Base-by-base conservation (phyloP, 139 green algal species). In the Micromonas commoda region DNA sequence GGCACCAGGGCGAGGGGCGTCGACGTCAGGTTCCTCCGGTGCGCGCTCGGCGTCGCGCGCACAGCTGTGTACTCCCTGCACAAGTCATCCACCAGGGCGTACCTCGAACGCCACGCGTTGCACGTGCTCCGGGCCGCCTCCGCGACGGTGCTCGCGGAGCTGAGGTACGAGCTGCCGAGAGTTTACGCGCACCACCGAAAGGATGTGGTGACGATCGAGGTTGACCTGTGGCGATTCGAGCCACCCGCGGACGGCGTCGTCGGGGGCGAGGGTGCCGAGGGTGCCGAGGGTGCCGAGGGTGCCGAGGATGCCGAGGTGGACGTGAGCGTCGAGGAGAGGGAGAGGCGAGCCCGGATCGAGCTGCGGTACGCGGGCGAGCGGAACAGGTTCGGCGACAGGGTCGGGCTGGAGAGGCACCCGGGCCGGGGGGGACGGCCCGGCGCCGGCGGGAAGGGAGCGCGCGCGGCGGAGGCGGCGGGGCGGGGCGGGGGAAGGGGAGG, bases 51-150 rank as follows among this genome's bases (percentile, higher is more conserved):
- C 29, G 77, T 92, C 4, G 54, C 81, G 3, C 20, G 21, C 57
- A 77, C 67, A 16, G 74, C 88, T 2, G 78, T 98, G n/a, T 98
- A 97, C 81, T 96, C 90, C 0, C 83, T 98, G 54, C 92, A 98
- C 85, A 98, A 98, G 82, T 80, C 61, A 60, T 92, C 86, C 35
- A 97, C 94, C 0, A 83, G 94, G 0, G 74, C 81, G 3, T 87
- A 93, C 82, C 86, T 98, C 21, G 76, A 89, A 26, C 86, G 85
- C n/a, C 78, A 90, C 2, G 87, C 84, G 0, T 5, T 85, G 23
- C 82, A 80, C 35, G 82, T 90, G 71, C 85, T 96, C 28, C 81
- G 83, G 16, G 88, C 87, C 20, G n/a, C 16, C 2, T 80, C 38
- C n/a, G 89, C 89, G 16, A 84, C 96, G 65, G 92, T 97, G 21